Conservation (phyloP, 495 filamentous ascomycete species). For the Xylaria venustula region DNA sequence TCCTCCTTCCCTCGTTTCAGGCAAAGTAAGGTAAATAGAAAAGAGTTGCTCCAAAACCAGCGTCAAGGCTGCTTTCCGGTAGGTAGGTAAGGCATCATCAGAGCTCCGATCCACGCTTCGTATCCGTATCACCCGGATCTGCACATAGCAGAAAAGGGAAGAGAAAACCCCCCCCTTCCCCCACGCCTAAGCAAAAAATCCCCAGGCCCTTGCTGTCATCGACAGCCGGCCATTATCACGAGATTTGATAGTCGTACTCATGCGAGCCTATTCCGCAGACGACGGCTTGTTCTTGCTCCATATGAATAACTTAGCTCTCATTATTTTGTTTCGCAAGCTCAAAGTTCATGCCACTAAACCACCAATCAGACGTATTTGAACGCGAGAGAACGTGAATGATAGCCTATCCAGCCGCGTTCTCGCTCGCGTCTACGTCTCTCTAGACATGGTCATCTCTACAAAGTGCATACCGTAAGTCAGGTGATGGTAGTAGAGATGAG, state of each 20-base stretch:
- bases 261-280: neutral
- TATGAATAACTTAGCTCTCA: no score
- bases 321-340: no score
- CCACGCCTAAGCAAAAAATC: neutral
- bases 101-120: no score
- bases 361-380: no score
- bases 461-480: no score
- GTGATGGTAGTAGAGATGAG: conserved; percentile 1
- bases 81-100: neutral
- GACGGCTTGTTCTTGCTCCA: no score
- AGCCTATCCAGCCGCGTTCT: no score
- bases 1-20: no score
- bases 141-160: neutral
- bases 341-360: no score
- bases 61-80: neutral
- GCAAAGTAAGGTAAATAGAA: no score
- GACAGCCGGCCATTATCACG: neutral
- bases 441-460: neutral
- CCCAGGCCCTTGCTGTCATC: neutral
- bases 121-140: neutral
- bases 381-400: no score
- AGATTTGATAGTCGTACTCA: neutral
- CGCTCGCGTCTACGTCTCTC: neutral
- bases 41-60: no score
- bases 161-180: neutral